Evolutionary conservation across 106 monocot species (phyloP).

Genomic region (Dioscorea dumetorum): DNA sequence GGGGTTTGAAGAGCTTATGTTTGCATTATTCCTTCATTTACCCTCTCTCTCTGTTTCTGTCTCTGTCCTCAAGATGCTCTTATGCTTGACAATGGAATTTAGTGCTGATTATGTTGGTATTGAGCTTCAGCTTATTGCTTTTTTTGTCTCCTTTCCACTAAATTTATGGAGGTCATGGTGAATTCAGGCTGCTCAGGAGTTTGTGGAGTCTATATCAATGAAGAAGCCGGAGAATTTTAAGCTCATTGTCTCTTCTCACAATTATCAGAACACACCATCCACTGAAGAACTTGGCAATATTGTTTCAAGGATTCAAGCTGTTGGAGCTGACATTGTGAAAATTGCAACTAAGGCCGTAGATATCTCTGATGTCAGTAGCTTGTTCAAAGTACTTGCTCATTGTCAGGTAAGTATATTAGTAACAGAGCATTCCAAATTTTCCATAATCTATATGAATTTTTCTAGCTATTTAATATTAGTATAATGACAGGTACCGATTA

Average conservation of each 20-base stretch:
- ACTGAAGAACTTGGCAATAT: constrained; percentile 67
- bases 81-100: constrained; percentile 65
- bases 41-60: no score
- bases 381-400: constrained; percentile 80
- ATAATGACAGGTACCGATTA: constrained; percentile 77
- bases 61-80: constrained; percentile 54
- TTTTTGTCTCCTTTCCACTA: no score
- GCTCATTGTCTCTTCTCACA: constrained; percentile 97
- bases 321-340: constrained; percentile 93
- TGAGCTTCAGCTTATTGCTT: constrained; percentile 63
- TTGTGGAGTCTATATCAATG: constrained; percentile 49
- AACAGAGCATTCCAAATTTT: no score
- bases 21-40: no score
- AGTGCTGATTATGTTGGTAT: constrained; percentile 90
- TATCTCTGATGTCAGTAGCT: constrained; percentile 70
- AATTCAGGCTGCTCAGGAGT: constrained; percentile 74
- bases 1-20: no score
- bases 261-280: constrained; percentile 80
- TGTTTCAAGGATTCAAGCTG: constrained; percentile 83
- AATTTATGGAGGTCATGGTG: no score
- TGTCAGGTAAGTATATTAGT: constrained; percentile 58
- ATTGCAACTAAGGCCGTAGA: constrained; percentile 81
- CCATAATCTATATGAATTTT: no score
- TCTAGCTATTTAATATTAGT: constrained; percentile 23
- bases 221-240: constrained; percentile 73